Evolutionary conservation across 495 filamentous ascomycete genomes (phyloP), one percentile per base, ranked within the genome.

Genomic region (Penicillium roqueforti): DNA sequence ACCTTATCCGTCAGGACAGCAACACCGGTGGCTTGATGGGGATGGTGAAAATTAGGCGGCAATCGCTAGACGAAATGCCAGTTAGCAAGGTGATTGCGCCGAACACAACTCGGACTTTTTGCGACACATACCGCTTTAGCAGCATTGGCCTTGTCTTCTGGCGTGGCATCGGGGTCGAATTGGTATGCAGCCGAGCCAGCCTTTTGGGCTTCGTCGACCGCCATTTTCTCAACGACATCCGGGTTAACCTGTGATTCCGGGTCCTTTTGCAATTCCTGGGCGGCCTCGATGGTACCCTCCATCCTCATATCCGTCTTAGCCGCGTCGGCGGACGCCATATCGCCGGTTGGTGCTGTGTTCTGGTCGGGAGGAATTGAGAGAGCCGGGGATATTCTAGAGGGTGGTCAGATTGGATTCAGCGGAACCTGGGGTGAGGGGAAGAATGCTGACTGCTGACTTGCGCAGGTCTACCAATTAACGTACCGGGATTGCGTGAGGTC

Each of bases 121-220:
- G 36, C 23, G 53, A 13, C 25, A 81, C 87, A 51, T 81, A 97
- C 93, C 57, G 85, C 81, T 79, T 79, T 78, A 4, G 86, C 85
- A 55, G 87, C 86, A 22, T 87, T 87, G 43, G 81, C 84, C 75
- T 97, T 97, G 63, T 92, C 80, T 68, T 90, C 89, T 0, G 88
- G 80, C 18, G 80, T 84, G 23, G 92, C 91, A 76, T 96, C 66
- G 3, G 93, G 90, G 66, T 97, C 79, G 72, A 97, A 97, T 61
- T 87, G 83, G 67, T 86, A 91, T 47, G 89, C 92, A 8, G 83
- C 76, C 3, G 83, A 80, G 19, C 93, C 93, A 14, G 85, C 86
- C 59, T 86, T 84, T 62, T 78, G 82, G 58, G 85, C 86, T 66
- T 96, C 87, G 6, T 86, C 77, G 25, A 92, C 79, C 40, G 95